A percentile compares a stretch with the other conserved stretches of the same genome.
Conservation (phyloP, 2,329 filamentous ascomycete genomes). For the Pyrenophora teres region DNA sequence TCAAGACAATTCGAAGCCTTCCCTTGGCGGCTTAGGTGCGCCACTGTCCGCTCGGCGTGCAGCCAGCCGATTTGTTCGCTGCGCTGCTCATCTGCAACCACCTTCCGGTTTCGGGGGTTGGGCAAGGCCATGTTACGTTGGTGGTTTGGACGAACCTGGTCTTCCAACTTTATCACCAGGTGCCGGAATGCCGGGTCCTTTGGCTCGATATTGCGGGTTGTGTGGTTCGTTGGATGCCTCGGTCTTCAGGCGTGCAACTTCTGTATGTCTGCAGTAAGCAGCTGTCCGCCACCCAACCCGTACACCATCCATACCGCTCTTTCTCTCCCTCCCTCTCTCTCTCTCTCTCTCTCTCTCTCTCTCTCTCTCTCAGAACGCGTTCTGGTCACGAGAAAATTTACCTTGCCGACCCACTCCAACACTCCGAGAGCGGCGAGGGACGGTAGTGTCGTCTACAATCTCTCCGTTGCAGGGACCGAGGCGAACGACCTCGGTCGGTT, state of each 20-base stretch:
- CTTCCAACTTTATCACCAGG: neutral
- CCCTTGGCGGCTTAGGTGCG: constrained; percentile 34
- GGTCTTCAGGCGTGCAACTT: neutral
- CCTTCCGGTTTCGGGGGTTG: constrained; percentile 28
- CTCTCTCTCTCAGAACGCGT: no score
- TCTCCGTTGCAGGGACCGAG: constrained; percentile 10
- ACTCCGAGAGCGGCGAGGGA: constrained; percentile 3
- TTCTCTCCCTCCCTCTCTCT: no score
- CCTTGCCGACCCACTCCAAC: constrained; percentile 12
- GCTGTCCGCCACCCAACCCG: no score
- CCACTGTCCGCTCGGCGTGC: constrained; percentile 17
- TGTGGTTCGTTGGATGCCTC: constrained; percentile 8
- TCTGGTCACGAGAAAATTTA: constrained; percentile 16
- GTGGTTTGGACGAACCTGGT: constrained; percentile 15
- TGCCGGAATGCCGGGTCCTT: constrained; percentile 19
- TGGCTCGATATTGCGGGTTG: neutral
- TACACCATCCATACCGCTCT: neutral
- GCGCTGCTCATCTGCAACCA: constrained; percentile 20
- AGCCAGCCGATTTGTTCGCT: constrained; percentile 7
- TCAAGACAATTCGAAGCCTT: constrained; percentile 32
- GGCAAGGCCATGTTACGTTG: constrained; percentile 29
- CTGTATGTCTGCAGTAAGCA: neutral
- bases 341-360: no score
- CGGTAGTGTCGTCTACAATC: neutral
- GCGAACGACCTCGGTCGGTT: neutral